Evolutionary conservation across 495 filamentous ascomycete species (phyloP).

Genomic region (Aspergillus mulundensis): DNA sequence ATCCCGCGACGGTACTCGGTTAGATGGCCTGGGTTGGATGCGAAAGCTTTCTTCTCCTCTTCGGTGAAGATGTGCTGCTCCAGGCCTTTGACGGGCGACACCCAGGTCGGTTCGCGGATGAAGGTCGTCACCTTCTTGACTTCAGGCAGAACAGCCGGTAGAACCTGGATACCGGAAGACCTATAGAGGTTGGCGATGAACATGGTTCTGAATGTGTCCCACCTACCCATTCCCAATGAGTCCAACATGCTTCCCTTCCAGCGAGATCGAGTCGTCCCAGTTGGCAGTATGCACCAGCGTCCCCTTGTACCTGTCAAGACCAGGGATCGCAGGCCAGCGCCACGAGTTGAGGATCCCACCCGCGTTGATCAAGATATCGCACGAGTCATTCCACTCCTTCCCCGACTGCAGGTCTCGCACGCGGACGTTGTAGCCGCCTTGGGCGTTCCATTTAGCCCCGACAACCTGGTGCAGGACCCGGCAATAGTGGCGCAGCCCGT

Average conservation of each 20-base stretch:
- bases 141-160: constrained; percentile 50
- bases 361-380: constrained; percentile 45
- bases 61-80: constrained; percentile 25
- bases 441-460: constrained; percentile 37
- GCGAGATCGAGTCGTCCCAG: constrained; percentile 28
- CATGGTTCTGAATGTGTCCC: background rate
- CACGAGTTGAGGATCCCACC: constrained; percentile 41
- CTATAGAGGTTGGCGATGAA: constrained; percentile 7
- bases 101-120: constrained; percentile 14
- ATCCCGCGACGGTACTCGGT: constrained; percentile 8
- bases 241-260: constrained; percentile 40
- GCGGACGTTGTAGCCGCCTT: constrained; percentile 41
- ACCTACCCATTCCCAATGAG: constrained; percentile 41
- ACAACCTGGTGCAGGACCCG: constrained; percentile 32
- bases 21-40: constrained; percentile 19
- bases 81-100: constrained; percentile 5
- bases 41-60: constrained; percentile 33
- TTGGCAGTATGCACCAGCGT: constrained; percentile 30
- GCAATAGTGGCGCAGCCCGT: constrained; percentile 57
- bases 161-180: constrained; percentile 37
- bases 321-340: constrained; percentile 17
- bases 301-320: constrained; percentile 14
- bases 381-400: constrained; percentile 21
- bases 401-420: constrained; percentile 16
- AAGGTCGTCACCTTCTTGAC: constrained; percentile 20